phyloP scores from a whole-genome alignment of 306 rosid genomes.

The Prinsepia uniflora region DNA sequence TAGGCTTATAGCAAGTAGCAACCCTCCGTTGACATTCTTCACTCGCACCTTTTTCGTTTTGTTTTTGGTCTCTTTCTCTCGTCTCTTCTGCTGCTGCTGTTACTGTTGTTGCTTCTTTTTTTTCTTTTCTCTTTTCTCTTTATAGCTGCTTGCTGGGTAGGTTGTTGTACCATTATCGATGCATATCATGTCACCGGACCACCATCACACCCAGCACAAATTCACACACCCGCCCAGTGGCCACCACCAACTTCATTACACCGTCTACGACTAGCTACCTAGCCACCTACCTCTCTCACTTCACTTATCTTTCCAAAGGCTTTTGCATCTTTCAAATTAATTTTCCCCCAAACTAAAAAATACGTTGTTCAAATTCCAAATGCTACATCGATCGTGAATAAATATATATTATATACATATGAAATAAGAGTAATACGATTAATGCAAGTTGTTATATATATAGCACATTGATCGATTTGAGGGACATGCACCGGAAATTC shows the following conservation, averaged over 20 bases:
- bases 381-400: too few species aligned
- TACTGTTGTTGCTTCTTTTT: neutral
- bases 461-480: too few species aligned
- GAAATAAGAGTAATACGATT: too few species aligned
- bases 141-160: constrained; percentile 21
- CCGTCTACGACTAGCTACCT: too few species aligned
- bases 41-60: neutral
- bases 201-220: constrained; percentile 71
- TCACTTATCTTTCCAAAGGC: neutral
- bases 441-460: too few species aligned
- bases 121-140: constrained; percentile 38
- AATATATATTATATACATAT: too few species aligned
- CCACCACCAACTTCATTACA: constrained; percentile 33
- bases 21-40: constrained; percentile 66
- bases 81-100: constrained; percentile 10
- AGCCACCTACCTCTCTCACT: neutral
- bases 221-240: constrained; percentile 29
- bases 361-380: too few species aligned
- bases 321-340: too few species aligned
- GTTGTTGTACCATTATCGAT: constrained; percentile 36
- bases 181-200: constrained; percentile 54
- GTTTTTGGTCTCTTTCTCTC: neutral
- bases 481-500: too few species aligned
- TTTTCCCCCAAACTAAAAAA: too few species aligned
- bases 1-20: too few species aligned